A percentile compares a stretch with the other conserved stretches of the same genome.
These are phyloP conservation scores for Teratosphaeria viscida DNA, from an alignment of 2,329 filamentous ascomycete species.

Conservation along the genomic window DNA sequence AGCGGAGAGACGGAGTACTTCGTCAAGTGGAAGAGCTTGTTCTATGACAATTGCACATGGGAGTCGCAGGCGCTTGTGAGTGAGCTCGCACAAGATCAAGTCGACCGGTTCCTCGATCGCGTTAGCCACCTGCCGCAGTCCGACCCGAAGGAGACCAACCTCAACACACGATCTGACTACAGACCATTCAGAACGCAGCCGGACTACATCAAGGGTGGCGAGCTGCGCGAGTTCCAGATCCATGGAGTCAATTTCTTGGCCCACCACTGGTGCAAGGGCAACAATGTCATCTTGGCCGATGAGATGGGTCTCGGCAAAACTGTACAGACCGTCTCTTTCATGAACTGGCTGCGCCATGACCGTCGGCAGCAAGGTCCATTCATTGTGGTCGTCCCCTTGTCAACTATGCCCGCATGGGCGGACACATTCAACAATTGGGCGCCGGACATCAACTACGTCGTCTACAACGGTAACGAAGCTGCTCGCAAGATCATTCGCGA, in stretches of 20 bases:
- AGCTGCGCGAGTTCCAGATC: constrained; percentile 86
- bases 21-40: constrained; percentile 80
- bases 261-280: constrained; percentile 87
- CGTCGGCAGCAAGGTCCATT: constrained; percentile 87
- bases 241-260: constrained; percentile 90
- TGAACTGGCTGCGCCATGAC: constrained; percentile 91
- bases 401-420: constrained; percentile 95
- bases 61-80: constrained; percentile 67
- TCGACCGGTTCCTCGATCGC: constrained; percentile 83
- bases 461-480: constrained; percentile 84
- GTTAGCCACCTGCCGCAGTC: constrained; percentile 71
- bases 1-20: constrained; percentile 80
- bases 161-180: constrained; percentile 61
- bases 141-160: constrained; percentile 65
- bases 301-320: constrained; percentile 99
- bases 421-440: constrained; percentile 97
- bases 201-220: constrained; percentile 70
- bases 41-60: constrained; percentile 94
- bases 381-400: constrained; percentile 91
- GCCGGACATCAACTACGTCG: constrained; percentile 91
- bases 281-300: constrained; percentile 94
- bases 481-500: constrained; percentile 81
- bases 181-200: constrained; percentile 70
- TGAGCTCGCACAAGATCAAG: constrained; percentile 71
- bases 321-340: constrained; percentile 91